phyloP scores from a whole-genome alignment of 192 early-diverging fungal species.

The Backusella sp. region DNA sequence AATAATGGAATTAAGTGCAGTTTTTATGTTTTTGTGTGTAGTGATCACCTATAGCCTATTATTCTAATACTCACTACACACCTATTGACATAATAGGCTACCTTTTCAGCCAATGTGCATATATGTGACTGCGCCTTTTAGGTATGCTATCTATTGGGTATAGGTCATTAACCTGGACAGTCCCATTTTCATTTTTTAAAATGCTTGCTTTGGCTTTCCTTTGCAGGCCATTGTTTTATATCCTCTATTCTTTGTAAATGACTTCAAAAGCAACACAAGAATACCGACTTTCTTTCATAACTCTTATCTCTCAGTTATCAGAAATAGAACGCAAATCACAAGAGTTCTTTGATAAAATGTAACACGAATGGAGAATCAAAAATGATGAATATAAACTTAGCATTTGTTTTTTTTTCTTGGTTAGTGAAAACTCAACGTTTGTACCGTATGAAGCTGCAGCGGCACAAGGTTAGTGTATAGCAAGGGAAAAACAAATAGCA shows the following conservation, averaged over 20 bases:
- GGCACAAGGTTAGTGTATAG: slow-evolving; percentile 22
- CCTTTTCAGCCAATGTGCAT: no score
- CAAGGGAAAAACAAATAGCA: not conserved
- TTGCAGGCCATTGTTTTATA: not conserved
- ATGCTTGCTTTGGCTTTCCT: not conserved
- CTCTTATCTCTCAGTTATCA: slow-evolving; percentile 33
- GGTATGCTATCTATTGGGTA: no score
- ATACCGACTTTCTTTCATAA: slow-evolving; percentile 32
- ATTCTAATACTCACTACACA: no score
- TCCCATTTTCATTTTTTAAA: not conserved
- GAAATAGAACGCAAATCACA: slow-evolving; percentile 30
- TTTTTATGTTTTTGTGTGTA: no score
- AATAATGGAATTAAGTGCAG: no score
- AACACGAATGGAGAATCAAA: not conserved
- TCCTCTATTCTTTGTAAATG: slow-evolving; percentile 9
- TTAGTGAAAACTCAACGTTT: slow-evolving; percentile 26
- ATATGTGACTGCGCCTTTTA: no score
- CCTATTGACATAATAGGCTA: no score
- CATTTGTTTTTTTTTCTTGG: not conserved
- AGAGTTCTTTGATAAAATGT: slow-evolving; percentile 40
- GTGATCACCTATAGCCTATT: no score
- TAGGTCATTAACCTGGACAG: not conserved
- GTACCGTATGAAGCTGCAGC: slow-evolving; percentile 16
- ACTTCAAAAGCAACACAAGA: slow-evolving; percentile 36
- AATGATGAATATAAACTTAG: not conserved